Evolutionary conservation across 192 early-diverging fungal species (phyloP).

Genomic region (Linnemannia hyalina): DNA sequence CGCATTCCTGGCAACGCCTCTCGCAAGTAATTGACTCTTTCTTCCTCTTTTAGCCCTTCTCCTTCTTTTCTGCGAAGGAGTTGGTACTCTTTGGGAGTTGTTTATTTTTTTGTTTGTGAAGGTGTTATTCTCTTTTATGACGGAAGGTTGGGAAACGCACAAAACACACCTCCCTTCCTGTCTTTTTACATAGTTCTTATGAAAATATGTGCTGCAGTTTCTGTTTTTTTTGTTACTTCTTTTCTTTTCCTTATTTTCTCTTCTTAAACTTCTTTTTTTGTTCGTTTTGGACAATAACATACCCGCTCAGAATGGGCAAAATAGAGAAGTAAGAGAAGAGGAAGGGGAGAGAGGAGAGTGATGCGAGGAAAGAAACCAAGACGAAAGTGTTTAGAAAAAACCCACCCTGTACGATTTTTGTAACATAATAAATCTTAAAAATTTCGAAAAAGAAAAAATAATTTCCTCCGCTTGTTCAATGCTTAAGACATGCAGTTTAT

Average conservation of each 20-base stretch:
- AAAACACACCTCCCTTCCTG: constrained; percentile 48
- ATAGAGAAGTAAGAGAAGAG: constrained; percentile 8
- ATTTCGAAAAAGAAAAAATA: not conserved
- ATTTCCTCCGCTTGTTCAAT: too few relatives aligned
- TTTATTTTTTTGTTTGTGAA: not conserved
- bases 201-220: constrained; percentile 57
- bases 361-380: constrained; percentile 19
- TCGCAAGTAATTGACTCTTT: constrained; percentile 33
- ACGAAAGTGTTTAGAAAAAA: constrained; percentile 46
- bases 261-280: not conserved
- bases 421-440: constrained; percentile 29
- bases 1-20: constrained; percentile 42
- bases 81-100: too few relatives aligned
- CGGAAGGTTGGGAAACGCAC: constrained; percentile 54
- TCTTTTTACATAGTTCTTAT: constrained; percentile 41
- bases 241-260: not conserved
- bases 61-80: not conserved
- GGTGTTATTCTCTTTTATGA: constrained; percentile 10
- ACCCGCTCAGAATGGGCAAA: not conserved
- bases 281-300: not conserved
- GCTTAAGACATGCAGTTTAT: not conserved
- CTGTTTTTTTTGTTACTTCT: not conserved
- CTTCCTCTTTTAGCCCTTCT: not conserved
- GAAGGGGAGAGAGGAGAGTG: not conserved
- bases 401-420: constrained; percentile 42